phyloP scores from a whole-genome alignment of 2,329 filamentous ascomycete species.

The Mycocentrospora acerina region DNA sequence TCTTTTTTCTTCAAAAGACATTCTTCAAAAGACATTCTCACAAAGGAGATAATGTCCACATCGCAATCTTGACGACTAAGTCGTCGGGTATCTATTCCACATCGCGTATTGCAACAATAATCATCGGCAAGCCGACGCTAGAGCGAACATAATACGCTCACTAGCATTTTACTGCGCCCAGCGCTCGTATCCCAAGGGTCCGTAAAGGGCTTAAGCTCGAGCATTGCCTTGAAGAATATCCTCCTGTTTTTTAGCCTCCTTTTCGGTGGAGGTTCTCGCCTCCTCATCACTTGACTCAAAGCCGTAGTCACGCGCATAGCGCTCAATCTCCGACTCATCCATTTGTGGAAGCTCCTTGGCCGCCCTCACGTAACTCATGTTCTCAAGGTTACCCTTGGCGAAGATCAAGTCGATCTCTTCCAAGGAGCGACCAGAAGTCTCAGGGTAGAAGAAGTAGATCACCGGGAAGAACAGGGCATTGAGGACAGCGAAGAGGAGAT shows the following conservation, averaged over 20 bases:
- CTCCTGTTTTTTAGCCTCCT: slow-evolving; percentile 11
- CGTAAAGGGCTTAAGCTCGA: slow-evolving; percentile 2
- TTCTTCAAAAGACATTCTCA: not conserved
- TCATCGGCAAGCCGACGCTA: slow-evolving; percentile 16
- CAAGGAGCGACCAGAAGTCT: slow-evolving; percentile 53
- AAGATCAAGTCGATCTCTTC: slow-evolving; percentile 58
- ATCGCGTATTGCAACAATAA: slow-evolving; percentile 8
- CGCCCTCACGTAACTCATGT: slow-evolving; percentile 41
- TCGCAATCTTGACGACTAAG: slow-evolving; percentile 17
- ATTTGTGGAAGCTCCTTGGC: slow-evolving; percentile 40
- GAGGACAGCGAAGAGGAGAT: slow-evolving; percentile 54
- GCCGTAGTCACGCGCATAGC: slow-evolving; percentile 37
- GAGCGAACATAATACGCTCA: slow-evolving; percentile 14
- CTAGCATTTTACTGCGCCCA: slow-evolving; percentile 16
- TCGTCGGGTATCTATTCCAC: slow-evolving; percentile 30
- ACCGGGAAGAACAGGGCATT: slow-evolving; percentile 56
- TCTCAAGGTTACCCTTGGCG: slow-evolving; percentile 39
- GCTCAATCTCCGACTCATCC: slow-evolving; percentile 37
- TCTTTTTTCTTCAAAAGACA: not conserved
- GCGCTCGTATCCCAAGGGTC: slow-evolving; percentile 7
- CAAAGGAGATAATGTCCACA: slow-evolving; percentile 8
- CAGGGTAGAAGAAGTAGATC: slow-evolving; percentile 59
- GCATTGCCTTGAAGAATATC: slow-evolving; percentile 22
- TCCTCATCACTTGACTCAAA: slow-evolving; percentile 35
- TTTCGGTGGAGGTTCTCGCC: slow-evolving; percentile 24